phyloP scores from a whole-genome alignment of 176 grass and related monocot genomes.

The Luzula sylvatica region DNA sequence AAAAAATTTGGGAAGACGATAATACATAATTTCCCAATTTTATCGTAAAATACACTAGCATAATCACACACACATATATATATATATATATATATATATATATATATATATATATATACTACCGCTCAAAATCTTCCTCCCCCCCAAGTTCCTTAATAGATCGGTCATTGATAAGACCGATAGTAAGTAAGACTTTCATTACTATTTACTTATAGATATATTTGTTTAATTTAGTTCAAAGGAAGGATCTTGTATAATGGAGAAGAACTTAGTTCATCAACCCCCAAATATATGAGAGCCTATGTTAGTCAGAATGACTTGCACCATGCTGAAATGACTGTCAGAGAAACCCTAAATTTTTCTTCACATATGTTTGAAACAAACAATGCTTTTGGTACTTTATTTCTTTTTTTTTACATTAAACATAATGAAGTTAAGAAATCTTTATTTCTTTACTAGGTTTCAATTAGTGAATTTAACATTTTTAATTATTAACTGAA shows the following conservation, averaged over 20 bases:
- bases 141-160: too few species aligned
- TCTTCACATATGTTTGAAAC: conserved; percentile 57
- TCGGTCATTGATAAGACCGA: too few species aligned
- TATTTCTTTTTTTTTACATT: conserved; percentile 1
- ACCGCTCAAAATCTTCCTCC: too few species aligned
- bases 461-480: background rate
- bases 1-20: too few species aligned
- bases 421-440: background rate
- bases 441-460: background rate
- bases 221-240: conserved; percentile 31
- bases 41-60: too few species aligned
- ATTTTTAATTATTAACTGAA: conserved; percentile 11
- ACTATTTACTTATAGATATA: conserved; percentile 5
- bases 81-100: background rate
- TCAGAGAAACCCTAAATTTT: conserved; percentile 72
- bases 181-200: conserved; percentile 3
- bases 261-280: conserved; percentile 46
- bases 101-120: conserved; percentile 9
- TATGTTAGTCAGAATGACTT: conserved; percentile 89
- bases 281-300: conserved; percentile 42
- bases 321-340: conserved; percentile 93
- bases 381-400: conserved; percentile 67
- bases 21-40: too few species aligned
- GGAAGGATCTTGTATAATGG: conserved; percentile 62
- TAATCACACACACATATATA: too few species aligned